These are phyloP conservation scores for Sporodiniella umbellata DNA, from an alignment of 371 early-diverging fungal species.

Conservation along the genomic window DNA sequence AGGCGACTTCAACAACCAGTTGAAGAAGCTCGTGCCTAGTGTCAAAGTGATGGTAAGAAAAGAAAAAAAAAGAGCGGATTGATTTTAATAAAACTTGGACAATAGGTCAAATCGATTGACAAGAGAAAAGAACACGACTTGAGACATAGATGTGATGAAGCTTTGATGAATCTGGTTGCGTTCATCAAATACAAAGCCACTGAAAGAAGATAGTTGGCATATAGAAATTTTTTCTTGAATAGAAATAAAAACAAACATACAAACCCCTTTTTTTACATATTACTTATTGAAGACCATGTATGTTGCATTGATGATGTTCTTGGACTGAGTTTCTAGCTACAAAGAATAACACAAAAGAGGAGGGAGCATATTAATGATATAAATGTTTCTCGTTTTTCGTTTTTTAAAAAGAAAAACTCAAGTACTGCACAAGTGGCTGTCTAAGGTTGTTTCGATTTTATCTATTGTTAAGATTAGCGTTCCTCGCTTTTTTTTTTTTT, in stretches of 20 bases:
- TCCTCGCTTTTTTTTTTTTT: background rate
- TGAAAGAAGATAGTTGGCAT: constrained; percentile 22
- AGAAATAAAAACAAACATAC: background rate
- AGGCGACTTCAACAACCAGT: constrained; percentile 55
- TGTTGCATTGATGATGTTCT: no score
- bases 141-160: constrained; percentile 81
- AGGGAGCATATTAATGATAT: no score
- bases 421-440: no score
- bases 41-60: constrained; percentile 47
- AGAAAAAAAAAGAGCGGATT: no score
- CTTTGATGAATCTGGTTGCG: constrained; percentile 71
- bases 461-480: background rate
- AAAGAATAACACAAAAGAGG: no score
- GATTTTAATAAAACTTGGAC: no score
- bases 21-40: constrained; percentile 53
- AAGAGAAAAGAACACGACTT: constrained; percentile 67
- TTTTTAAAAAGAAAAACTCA: no score
- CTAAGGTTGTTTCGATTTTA: background rate
- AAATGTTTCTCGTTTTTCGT: no score
- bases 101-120: constrained; percentile 67
- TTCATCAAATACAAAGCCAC: constrained; percentile 83
- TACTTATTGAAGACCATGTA: background rate
- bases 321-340: no score
- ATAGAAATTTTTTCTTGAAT: background rate
- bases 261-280: background rate